phyloP scores from a whole-genome alignment of 768 basidiomycete species.

The Tephrocybe sp. region DNA sequence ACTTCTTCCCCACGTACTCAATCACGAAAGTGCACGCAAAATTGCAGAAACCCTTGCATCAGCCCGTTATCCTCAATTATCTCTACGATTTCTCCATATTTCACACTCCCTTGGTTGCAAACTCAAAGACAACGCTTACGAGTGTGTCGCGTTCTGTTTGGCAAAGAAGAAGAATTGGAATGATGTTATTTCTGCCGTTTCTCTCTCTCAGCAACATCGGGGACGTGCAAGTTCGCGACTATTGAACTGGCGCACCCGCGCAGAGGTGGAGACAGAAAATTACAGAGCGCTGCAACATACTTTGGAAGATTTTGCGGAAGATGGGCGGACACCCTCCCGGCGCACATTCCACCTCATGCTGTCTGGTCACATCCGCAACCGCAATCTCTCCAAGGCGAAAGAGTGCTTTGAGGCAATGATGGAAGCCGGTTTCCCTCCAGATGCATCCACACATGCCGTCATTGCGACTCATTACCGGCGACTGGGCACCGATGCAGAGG shows the following conservation, averaged over 20 bases:
- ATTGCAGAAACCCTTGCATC: slow-evolving; percentile 31
- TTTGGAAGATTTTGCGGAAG: slow-evolving; percentile 48
- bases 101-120: slow-evolving; percentile 47
- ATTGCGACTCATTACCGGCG: slow-evolving; percentile 57
- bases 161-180: slow-evolving; percentile 49
- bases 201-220: slow-evolving; percentile 46
- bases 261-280: slow-evolving; percentile 51
- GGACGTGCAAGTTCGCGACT: slow-evolving; percentile 51
- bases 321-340: slow-evolving; percentile 46
- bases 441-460: slow-evolving; percentile 57
- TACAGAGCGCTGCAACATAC: slow-evolving; percentile 44
- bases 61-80: slow-evolving; percentile 34
- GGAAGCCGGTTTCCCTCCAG: slow-evolving; percentile 48
- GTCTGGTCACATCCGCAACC: slow-evolving; percentile 66
- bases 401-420: slow-evolving; percentile 55
- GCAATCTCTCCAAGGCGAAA: slow-evolving; percentile 56
- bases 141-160: slow-evolving; percentile 49
- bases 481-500: slow-evolving; percentile 54
- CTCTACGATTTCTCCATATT: slow-evolving; percentile 44
- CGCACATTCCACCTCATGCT: slow-evolving; percentile 71
- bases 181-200: slow-evolving; percentile 44
- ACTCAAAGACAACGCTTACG: slow-evolving; percentile 56
- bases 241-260: slow-evolving; percentile 69
- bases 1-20: slow-evolving; percentile 25
- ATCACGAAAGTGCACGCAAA: slow-evolving; percentile 30